Base-by-base conservation (phyloP, 257 asterid genomes). In the Asclepias syriaca region DNA sequence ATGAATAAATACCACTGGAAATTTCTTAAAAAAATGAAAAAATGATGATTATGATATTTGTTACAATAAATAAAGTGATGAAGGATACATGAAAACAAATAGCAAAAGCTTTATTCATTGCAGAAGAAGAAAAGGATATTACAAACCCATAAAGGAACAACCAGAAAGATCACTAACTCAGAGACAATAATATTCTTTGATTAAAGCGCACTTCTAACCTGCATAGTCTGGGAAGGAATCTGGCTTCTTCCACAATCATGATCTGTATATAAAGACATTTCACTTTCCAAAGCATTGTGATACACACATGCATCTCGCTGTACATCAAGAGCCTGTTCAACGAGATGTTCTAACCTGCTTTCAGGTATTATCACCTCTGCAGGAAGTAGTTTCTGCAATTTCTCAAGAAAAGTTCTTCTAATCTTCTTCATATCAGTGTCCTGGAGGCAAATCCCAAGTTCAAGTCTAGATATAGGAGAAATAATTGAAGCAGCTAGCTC, bases 271-370 rank as follows among this genome's bases (percentile, higher is more conserved):
- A 73, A 65, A 34, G 77, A 73, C 71, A 73, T 73, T 64, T 73
- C 77, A 3, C 40, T 54, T n/a, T n/a, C 64, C 71, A 63, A 63
- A 48, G 77, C 16, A 65, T 73, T 73, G 71, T 73, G 77, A 73
- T 45, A 73, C 40, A 21, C 66, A 65, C 77, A 73, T n/a, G 70
- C 77, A 63, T 73, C 71, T 65, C 71, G 58, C 55, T 73, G 77
- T 21, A 73, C 66, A 49, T 73, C 77, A 64, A 73, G 77, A 60
- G 77, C 77, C 64, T 73, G 77, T 74, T 74, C 77, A 56, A 74
- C 77, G 1, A 66, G 77, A 58, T 66, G 72, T 8, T 50, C 72
- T 32, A 74, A 24, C 61, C 77, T 74, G 24, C 51, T 74, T 46
- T 74, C 77, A 55, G 77, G 72, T 74, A 74, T 55, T 46, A 66